Conservation (phyloP, 2,329 filamentous ascomycete genomes). For the Fusarium lyarnte region DNA sequence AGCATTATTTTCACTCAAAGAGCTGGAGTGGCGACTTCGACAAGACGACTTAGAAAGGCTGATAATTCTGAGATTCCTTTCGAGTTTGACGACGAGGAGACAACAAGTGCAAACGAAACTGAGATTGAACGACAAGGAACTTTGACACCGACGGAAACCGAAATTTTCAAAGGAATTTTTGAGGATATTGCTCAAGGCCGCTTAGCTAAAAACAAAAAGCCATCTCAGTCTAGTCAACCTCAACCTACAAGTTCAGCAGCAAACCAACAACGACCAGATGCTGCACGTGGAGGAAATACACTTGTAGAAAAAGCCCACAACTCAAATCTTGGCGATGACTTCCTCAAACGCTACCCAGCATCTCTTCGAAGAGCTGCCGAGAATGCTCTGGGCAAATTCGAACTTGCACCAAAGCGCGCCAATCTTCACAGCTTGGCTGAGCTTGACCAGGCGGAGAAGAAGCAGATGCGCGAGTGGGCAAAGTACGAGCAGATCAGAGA, state of each 20-base stretch:
- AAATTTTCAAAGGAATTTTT: conserved; percentile 69
- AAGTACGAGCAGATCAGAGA: conserved; percentile 51
- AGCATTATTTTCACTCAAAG: conserved; percentile 36
- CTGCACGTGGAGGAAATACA: conserved; percentile 38
- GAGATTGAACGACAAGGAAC: conserved; percentile 52
- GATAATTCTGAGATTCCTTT: conserved; percentile 61
- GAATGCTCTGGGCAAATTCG: conserved; percentile 51
- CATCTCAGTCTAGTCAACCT: conserved; percentile 1
- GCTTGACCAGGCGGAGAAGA: conserved; percentile 45
- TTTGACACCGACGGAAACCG: conserved; percentile 66
- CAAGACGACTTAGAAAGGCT: conserved; percentile 11
- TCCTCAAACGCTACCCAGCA: conserved; percentile 51
- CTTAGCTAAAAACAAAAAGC: conserved; percentile 45
- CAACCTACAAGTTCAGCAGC: background rate
- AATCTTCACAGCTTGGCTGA: conserved; percentile 43
- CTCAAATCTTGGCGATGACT: conserved; percentile 47
- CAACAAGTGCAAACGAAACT: conserved; percentile 33
- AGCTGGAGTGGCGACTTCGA: conserved; percentile 31
- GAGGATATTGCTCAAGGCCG: conserved; percentile 52
- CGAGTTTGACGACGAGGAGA: conserved; percentile 58
- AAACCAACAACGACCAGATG: background rate
- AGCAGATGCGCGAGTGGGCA: conserved; percentile 48
- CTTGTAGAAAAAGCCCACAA: conserved; percentile 48
- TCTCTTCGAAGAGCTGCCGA: conserved; percentile 54
- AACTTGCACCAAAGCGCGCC: conserved; percentile 43